Conservation (phyloP, 495 filamentous ascomycete genomes). For the Aspergillus ostianus region DNA sequence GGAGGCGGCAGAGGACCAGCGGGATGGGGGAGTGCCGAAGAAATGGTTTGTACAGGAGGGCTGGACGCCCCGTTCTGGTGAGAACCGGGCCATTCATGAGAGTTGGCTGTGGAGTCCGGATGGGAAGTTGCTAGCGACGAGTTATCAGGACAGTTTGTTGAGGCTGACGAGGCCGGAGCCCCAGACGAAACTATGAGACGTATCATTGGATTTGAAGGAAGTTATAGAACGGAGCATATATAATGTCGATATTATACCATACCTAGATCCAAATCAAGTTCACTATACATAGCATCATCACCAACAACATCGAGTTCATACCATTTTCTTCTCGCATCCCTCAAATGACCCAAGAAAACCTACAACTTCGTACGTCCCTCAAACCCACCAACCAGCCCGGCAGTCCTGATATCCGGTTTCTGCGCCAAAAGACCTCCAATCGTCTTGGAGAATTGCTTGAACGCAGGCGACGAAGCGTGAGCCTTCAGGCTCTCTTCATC, state of each 20-base stretch:
- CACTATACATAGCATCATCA: not conserved
- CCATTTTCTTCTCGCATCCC: too few relatives aligned
- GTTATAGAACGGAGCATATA: not conserved
- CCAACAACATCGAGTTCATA: too few relatives aligned
- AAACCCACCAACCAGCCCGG: not conserved
- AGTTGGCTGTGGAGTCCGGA: conserved; percentile 62
- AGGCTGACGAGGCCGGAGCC: conserved; percentile 21
- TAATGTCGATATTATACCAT: not conserved
- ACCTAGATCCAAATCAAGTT: not conserved
- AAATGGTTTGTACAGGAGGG: conserved; percentile 72
- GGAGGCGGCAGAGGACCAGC: conserved; percentile 12
- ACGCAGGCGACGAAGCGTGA: not conserved
- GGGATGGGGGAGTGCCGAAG: conserved; percentile 28
- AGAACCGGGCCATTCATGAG: conserved; percentile 58
- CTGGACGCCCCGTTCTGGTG: conserved; percentile 53
- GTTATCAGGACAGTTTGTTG: conserved; percentile 61
- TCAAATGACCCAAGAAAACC: not conserved
- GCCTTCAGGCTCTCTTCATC: not conserved
- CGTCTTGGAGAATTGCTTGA: not conserved
- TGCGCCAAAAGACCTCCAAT: not conserved
- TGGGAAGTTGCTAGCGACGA: conserved; percentile 60
- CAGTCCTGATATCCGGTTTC: not conserved
- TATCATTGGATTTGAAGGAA: not conserved
- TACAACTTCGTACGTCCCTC: not conserved
- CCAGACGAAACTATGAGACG: conserved; percentile 27